Base-by-base conservation (phyloP, 257 asterid species). In the Solanum paucissectum region DNA sequence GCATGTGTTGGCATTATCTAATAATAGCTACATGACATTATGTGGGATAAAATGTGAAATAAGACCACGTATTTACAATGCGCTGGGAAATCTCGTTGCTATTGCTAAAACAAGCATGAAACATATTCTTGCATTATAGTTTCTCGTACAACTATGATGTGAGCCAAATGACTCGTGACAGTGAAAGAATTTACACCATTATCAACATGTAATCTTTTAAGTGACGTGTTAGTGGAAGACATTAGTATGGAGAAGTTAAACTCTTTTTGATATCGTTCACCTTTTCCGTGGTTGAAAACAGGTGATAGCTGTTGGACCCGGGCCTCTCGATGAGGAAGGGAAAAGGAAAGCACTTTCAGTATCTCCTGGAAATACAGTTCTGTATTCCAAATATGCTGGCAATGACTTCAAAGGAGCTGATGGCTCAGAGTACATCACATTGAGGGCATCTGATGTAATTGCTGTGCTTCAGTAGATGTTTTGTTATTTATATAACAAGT, bases 341-440 rank as follows among this genome's bases (percentile, higher is more conserved):
- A 93, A 92, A n/a, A 92, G 99, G 93, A 95, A 93, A 89, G 83
- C 96, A 10, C 88, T 93, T 38, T 44, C 98, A n/a, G 89, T 96
- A 76, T 91, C 95, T 29, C 86, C 98, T 0, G 98, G 98, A 66
- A 95, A 94, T 46, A 91, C 98, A 1, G 98, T 97, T 44, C 21
- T 97, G 91, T 95, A 93, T 88, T 97, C 99, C 46, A 97, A 95
- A 87, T 97, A 94, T 86, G 98, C 99, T 1, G 99, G 99, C 60
- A 95, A 95, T 60, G 99, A 95, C 36, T 97, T 95, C 91, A 94
- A 94, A 88, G 98, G 98, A 5, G 76, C 69, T 1, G 99, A 97
- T 89, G 99, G 98, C 1, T 87, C 95, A 0, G 95, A 93, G 0
- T 97, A 94, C 90, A 91, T 97, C n/a, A 95, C 95, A 4, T 86